These are phyloP conservation scores for Haplosporangium sp. DNA, from an alignment of 371 early-diverging fungal genomes.

Conservation along the genomic window DNA sequence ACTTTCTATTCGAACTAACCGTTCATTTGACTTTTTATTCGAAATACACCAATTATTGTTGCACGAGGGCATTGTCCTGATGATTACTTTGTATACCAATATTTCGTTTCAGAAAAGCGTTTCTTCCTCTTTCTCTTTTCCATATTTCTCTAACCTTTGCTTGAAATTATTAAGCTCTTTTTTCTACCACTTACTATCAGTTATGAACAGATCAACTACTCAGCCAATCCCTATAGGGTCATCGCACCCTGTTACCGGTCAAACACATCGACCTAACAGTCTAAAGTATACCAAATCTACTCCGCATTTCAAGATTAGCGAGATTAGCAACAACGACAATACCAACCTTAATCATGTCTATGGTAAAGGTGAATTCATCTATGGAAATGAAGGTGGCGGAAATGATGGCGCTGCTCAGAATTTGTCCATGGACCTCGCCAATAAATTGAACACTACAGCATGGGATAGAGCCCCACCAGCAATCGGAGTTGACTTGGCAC, in stretches of 20 bases:
- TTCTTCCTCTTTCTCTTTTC: background rate
- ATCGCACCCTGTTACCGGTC: background rate
- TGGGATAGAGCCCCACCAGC: background rate
- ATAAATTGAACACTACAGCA: background rate
- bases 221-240: background rate
- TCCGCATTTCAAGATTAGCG: background rate
- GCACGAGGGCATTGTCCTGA: background rate
- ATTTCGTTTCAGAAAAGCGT: background rate
- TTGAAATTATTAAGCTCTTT: background rate
- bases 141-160: background rate
- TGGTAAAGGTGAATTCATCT: background rate
- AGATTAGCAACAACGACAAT: no score
- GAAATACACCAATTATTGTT: background rate
- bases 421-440: conserved; percentile 3
- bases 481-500: background rate
- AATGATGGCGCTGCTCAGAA: background rate
- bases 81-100: no score
- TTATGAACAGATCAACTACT: background rate
- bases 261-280: background rate
- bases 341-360: background rate
- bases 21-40: no score
- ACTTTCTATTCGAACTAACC: background rate
- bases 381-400: background rate
- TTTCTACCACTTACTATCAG: background rate
- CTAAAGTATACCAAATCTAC: background rate